These are phyloP conservation scores for Syncephalastrum racemosum DNA, from an alignment of 371 early-diverging fungal species.

Conservation along the genomic window DNA sequence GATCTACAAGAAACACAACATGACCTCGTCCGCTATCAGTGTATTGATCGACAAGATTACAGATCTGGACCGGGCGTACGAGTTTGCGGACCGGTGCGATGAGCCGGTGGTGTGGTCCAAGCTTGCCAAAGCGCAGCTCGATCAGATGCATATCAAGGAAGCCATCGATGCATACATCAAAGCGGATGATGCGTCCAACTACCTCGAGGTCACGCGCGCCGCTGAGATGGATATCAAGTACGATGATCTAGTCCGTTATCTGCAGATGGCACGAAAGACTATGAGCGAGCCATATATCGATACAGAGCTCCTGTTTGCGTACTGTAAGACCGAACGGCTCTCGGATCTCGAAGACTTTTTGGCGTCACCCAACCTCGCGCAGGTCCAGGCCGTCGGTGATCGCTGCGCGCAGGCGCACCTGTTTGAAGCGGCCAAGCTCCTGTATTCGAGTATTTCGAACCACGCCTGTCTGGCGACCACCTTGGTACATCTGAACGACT, in stretches of 20 bases:
- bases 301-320: conserved; percentile 91
- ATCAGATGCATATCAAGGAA: conserved; percentile 87
- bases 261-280: conserved; percentile 92
- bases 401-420: conserved; percentile 90
- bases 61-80: conserved; percentile 92
- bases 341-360: conserved; percentile 94
- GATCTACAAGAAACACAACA: conserved; percentile 92
- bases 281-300: conserved; percentile 92
- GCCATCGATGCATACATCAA: conserved; percentile 95
- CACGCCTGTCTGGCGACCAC: conserved; percentile 96
- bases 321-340: conserved; percentile 90
- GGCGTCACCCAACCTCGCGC: conserved; percentile 89
- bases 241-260: conserved; percentile 90
- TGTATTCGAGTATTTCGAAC: conserved; percentile 94
- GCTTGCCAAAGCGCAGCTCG: conserved; percentile 93
- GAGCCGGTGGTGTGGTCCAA: conserved; percentile 91
- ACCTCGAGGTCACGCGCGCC: conserved; percentile 83
- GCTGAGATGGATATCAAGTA: conserved; percentile 82
- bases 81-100: conserved; percentile 92
- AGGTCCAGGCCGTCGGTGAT: conserved; percentile 91
- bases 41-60: conserved; percentile 91
- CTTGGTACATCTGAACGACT: conserved; percentile 91
- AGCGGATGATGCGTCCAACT: conserved; percentile 90
- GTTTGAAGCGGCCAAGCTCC: conserved; percentile 91
- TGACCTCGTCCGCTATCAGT: conserved; percentile 81